Evolutionary conservation across 306 rosid genomes (phyloP).

Genomic region (Lotus japonicus): DNA sequence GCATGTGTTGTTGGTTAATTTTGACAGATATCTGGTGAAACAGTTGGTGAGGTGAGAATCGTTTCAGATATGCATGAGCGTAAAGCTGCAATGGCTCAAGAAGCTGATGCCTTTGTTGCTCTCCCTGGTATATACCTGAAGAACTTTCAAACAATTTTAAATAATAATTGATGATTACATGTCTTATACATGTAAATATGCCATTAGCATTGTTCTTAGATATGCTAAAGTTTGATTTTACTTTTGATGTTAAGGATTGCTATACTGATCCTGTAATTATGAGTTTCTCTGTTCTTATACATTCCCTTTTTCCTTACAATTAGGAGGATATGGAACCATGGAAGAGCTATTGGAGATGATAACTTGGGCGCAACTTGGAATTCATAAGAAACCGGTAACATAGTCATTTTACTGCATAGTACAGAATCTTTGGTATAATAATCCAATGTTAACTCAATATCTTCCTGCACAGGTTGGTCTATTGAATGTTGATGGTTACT

Average conservation of each 20-base stretch:
- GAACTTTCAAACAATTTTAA: background rate
- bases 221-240: background rate
- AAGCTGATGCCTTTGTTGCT: slow-evolving; percentile 91
- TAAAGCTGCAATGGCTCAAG: slow-evolving; percentile 82
- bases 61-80: slow-evolving; percentile 96
- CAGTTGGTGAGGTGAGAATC: slow-evolving; percentile 84
- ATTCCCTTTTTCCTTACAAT: background rate
- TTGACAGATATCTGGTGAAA: slow-evolving; percentile 78
- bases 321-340: slow-evolving; percentile 99
- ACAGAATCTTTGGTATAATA: background rate
- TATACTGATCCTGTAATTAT: background rate
- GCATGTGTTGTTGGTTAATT: slow-evolving; percentile 16
- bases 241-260: background rate
- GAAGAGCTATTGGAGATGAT: slow-evolving; percentile 93
- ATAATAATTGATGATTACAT: background rate
- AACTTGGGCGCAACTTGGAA: slow-evolving; percentile 96
- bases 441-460: slow-evolving; percentile 12
- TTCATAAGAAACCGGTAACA: slow-evolving; percentile 80
- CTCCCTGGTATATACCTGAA: slow-evolving; percentile 62
- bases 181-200: slow-evolving; percentile 13
- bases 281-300: background rate
- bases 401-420: background rate
- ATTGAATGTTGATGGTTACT: slow-evolving; percentile 91
- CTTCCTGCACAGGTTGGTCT: slow-evolving; percentile 66
- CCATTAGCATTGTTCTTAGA: background rate